Conservation (phyloP, 73 alveolate genomes). For the Effrenium voratum region DNA sequence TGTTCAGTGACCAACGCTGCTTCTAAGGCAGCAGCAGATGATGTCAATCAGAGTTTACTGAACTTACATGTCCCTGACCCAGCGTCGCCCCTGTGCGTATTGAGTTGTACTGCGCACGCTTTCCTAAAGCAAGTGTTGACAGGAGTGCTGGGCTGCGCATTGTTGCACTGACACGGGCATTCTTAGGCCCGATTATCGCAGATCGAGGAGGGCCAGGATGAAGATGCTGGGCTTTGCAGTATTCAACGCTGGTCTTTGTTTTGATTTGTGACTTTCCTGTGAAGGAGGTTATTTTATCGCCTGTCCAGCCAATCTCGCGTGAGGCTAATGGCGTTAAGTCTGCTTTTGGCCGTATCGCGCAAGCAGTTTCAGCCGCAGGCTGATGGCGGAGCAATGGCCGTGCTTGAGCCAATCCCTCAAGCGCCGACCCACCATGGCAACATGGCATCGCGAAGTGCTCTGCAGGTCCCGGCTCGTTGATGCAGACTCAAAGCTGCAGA, state of each 20-base stretch:
- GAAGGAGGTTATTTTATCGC: not conserved
- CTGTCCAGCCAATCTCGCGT: not conserved
- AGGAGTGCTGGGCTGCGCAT: not conserved
- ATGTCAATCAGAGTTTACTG: slow-evolving; percentile 17
- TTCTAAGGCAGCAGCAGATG: slow-evolving; percentile 34
- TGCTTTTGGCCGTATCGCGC: not conserved
- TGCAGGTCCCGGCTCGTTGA: not conserved
- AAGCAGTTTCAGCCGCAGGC: not conserved
- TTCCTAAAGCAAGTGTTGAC: not conserved
- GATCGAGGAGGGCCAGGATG: slow-evolving; percentile 7
- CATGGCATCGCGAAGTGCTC: not conserved
- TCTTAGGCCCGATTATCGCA: slow-evolving; percentile 35
- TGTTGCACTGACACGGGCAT: not conserved
- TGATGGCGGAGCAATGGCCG: not conserved
- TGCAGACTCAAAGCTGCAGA: slow-evolving; percentile 12
- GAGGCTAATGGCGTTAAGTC: not conserved
- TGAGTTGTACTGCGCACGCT: not conserved
- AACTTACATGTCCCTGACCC: not conserved
- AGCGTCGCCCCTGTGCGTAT: not conserved
- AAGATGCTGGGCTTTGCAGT: not conserved
- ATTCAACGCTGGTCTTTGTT: too few species aligned
- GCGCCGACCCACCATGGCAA: not conserved
- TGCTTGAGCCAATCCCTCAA: not conserved
- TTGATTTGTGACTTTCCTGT: not conserved
- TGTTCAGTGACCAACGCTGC: too few species aligned